These are phyloP conservation scores for Suhomyces coccinellae DNA, from an alignment of 1,139 yeast species.

Conservation along the genomic window DNA sequence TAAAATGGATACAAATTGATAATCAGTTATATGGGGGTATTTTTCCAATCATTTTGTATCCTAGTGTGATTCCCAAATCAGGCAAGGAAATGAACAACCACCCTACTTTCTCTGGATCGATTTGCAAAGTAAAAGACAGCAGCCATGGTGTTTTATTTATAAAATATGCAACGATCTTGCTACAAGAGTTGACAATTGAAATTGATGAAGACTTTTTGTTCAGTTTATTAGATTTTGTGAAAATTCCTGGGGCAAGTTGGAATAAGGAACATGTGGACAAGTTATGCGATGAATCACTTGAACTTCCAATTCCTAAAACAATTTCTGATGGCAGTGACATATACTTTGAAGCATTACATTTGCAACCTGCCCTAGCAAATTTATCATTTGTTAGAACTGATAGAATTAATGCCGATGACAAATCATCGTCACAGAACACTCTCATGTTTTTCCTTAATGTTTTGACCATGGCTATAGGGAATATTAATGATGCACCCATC, in stretches of 20 bases:
- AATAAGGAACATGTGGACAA: constrained; percentile 48
- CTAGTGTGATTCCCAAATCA: constrained; percentile 85
- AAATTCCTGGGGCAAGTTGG: constrained; percentile 73
- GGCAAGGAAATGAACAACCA: constrained; percentile 83
- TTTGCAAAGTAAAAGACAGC: constrained; percentile 83
- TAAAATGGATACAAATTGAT: constrained; percentile 94
- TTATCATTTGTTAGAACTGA: constrained; percentile 92
- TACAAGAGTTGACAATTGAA: constrained; percentile 91
- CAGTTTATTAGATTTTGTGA: constrained; percentile 77
- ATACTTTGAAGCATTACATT: constrained; percentile 87
- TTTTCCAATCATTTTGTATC: constrained; percentile 88
- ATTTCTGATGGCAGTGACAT: constrained; percentile 67
- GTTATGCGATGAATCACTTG: constrained; percentile 62
- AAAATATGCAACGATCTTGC: constrained; percentile 83
- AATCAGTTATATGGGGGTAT: constrained; percentile 88
- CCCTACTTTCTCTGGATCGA: constrained; percentile 85
- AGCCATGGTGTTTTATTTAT: constrained; percentile 87
- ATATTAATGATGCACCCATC: constrained; percentile 95
- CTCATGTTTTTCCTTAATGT: constrained; percentile 77
- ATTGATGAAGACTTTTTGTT: constrained; percentile 91
- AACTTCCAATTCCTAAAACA: constrained; percentile 69
- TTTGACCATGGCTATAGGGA: constrained; percentile 95
- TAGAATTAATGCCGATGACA: constrained; percentile 61
- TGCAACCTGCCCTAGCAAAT: constrained; percentile 89
- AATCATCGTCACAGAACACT: constrained; percentile 60